These are phyloP conservation scores for Salix udensis DNA, from an alignment of 345 rosid species.

Conservation along the genomic window DNA sequence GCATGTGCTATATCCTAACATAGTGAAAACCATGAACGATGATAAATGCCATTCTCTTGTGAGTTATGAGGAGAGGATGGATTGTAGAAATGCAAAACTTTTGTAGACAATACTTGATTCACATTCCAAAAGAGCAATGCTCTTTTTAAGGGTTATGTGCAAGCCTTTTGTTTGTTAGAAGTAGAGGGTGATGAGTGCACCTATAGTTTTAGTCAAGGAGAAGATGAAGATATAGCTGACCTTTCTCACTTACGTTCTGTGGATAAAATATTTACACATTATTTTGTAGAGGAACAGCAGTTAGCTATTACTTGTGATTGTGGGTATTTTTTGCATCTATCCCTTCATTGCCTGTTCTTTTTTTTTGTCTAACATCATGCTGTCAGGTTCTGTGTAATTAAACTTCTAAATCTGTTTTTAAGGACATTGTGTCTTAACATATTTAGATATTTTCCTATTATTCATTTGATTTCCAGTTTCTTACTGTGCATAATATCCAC, in stretches of 20 bases:
- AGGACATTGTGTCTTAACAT: not conserved
- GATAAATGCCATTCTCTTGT: not conserved
- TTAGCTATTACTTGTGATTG: not conserved
- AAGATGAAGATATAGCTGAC: not conserved
- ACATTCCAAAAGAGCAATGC: not conserved
- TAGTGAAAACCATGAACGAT: not conserved
- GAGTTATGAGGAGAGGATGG: not conserved
- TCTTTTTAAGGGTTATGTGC: not conserved
- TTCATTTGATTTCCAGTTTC: not conserved
- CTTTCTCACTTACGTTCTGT: not conserved
- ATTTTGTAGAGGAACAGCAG: not conserved
- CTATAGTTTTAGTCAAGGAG: too few relatives aligned
- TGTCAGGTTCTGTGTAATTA: not conserved
- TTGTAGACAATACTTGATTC: not conserved
- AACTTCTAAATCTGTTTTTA: not conserved
- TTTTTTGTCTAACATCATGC: not conserved
- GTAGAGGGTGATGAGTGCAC: not conserved
- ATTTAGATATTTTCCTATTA: not conserved
- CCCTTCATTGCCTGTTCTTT: not conserved
- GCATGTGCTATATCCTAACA: not conserved
- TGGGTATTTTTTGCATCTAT: not conserved
- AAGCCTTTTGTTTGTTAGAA: not conserved
- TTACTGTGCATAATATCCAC: not conserved
- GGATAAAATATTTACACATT: not conserved
- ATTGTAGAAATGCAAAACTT: not conserved